Conservation (phyloP, 1,284 basidiomycete genomes). For the Rhodotorula sp. region DNA sequence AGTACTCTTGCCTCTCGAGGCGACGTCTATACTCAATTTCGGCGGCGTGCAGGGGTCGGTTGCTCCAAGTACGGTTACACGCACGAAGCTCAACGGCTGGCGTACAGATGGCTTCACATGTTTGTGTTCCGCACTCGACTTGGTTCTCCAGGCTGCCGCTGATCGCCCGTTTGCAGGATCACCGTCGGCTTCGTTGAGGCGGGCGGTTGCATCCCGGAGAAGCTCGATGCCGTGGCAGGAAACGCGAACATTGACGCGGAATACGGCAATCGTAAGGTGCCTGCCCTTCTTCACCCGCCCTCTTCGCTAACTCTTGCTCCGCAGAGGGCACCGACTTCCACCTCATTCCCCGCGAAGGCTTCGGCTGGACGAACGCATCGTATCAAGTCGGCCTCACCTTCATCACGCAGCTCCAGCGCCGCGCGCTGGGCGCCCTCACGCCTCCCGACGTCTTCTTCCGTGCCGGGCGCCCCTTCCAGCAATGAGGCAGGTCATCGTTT, state of each 20-base stretch:
- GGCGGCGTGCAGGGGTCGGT: slow-evolving; percentile 81
- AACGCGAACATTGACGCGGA: slow-evolving; percentile 86
- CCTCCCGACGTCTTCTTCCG: slow-evolving; percentile 84
- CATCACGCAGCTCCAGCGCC: slow-evolving; percentile 87
- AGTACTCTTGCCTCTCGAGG: not conserved
- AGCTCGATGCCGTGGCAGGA: slow-evolving; percentile 88
- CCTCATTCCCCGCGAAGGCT: slow-evolving; percentile 92
- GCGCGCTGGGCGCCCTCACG: slow-evolving; percentile 88
- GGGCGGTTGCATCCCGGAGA: slow-evolving; percentile 53
- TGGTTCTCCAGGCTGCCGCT: not conserved
- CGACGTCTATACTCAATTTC: slow-evolving; percentile 8
- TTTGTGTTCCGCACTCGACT: slow-evolving; percentile 50
- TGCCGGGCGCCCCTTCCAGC: slow-evolving; percentile 2
- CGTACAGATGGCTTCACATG: slow-evolving; percentile 98
- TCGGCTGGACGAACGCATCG: slow-evolving; percentile 78
- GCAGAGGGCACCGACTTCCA: slow-evolving; percentile 97
- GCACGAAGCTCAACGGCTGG: slow-evolving; percentile 86
- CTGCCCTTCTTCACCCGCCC: not conserved
- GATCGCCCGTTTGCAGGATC: slow-evolving; percentile 61
- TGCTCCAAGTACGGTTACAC: slow-evolving; percentile 93
- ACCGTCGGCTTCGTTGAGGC: slow-evolving; percentile 53
- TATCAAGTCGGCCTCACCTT: slow-evolving; percentile 95
- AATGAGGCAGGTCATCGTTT: not conserved
- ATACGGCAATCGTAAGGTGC: slow-evolving; percentile 69
- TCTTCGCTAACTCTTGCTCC: too few relatives aligned